Evolutionary conservation across 139 green algal species (phyloP).

Genomic region (Picochlorum costavermella): DNA sequence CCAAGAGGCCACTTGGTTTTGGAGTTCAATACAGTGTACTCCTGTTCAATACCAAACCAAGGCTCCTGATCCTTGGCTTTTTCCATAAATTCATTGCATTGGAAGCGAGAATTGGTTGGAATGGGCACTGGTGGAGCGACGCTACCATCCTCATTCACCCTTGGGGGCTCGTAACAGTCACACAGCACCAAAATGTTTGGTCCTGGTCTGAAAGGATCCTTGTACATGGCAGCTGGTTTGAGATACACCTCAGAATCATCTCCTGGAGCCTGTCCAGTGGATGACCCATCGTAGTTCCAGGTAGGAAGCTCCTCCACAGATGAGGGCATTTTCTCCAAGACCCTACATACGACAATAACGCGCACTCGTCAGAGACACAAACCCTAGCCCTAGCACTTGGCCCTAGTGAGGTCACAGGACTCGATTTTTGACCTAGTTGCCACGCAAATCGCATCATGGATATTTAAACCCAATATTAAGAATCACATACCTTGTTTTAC

Average conservation of each 20-base stretch:
- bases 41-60: constrained; percentile 96
- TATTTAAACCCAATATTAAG: not conserved
- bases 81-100: constrained; percentile 45
- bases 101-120: constrained; percentile 86
- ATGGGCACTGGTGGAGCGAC: constrained; percentile 55
- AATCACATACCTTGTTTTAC: constrained; percentile 49
- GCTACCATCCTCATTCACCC: constrained; percentile 54
- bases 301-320: constrained; percentile 65
- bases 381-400: not conserved
- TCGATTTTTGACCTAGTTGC: not conserved
- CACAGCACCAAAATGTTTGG: constrained; percentile 96
- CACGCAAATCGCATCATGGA: not conserved
- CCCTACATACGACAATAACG: constrained; percentile 1
- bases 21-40: constrained; percentile 96
- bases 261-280: constrained; percentile 81
- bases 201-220: constrained; percentile 69
- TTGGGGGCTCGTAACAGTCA: constrained; percentile 83
- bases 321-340: constrained; percentile 43
- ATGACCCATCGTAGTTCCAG: constrained; percentile 97
- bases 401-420: not conserved
- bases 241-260: constrained; percentile 85
- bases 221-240: constrained; percentile 65
- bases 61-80: constrained; percentile 60
- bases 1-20: constrained; percentile 94
- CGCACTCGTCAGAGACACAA: not conserved